Evolutionary conservation across 2,329 filamentous ascomycete species (phyloP).

Genomic region (Amesomyces nigricolor): DNA sequence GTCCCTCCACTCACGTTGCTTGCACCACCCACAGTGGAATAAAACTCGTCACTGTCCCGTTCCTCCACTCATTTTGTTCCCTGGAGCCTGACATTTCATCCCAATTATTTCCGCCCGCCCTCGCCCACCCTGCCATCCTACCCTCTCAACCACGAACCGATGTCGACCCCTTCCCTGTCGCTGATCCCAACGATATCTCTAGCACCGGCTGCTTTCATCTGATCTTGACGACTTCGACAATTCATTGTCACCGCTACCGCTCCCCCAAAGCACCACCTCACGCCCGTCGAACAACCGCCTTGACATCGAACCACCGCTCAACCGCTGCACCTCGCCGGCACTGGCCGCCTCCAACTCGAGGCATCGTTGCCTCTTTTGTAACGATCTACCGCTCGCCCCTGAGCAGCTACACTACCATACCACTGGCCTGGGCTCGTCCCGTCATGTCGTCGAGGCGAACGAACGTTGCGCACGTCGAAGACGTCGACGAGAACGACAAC

Average conservation of each 20-base stretch:
- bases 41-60: conserved; percentile 28
- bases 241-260: conserved; percentile 8
- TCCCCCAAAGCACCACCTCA: conserved; percentile 1
- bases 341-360: conserved; percentile 22
- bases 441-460: conserved; percentile 43
- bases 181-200: background rate
- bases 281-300: background rate
- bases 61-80: conserved; percentile 26
- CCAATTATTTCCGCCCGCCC: conserved; percentile 22
- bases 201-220: background rate
- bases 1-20: conserved; percentile 23
- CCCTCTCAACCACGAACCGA: background rate
- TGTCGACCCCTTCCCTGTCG: background rate
- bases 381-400: conserved; percentile 5
- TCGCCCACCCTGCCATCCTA: conserved; percentile 1
- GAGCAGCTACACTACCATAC: conserved; percentile 11
- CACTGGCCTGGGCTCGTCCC: conserved; percentile 22
- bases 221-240: conserved; percentile 2
- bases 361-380: conserved; percentile 24
- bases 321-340: conserved; percentile 10
- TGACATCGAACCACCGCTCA: conserved; percentile 10
- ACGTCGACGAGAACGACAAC: conserved; percentile 46
- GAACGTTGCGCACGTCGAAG: conserved; percentile 43
- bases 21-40: conserved; percentile 25
- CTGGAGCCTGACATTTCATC: conserved; percentile 22